Percentiles rank a stretch among this genome's conserved stretches.
Evolutionary conservation across 2,329 filamentous ascomycete species (phyloP).

Genomic region (Pseudofabraea citricarpa): DNA sequence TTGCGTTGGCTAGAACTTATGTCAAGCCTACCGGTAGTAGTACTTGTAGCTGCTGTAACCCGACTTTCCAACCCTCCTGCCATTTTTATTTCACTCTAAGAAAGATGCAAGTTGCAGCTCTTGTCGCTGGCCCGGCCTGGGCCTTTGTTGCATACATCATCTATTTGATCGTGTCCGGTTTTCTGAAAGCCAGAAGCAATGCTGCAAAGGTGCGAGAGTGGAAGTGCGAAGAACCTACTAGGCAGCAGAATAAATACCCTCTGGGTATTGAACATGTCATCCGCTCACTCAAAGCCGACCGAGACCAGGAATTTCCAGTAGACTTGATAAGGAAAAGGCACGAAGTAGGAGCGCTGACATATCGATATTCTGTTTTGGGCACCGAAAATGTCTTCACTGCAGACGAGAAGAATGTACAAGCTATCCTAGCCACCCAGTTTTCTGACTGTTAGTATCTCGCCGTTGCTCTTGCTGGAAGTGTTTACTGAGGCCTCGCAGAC

Average conservation of each 20-base stretch:
- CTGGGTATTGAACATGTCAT: constrained; percentile 22
- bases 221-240: constrained; percentile 19
- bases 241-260: constrained; percentile 16
- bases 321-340: constrained; percentile 26
- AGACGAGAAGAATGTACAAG: constrained; percentile 45
- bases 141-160: constrained; percentile 12
- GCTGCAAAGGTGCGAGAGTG: constrained; percentile 17
- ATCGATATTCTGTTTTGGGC: constrained; percentile 17
- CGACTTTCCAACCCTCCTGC: too few relatives aligned
- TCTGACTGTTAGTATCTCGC: constrained; percentile 35
- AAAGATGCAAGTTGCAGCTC: not conserved
- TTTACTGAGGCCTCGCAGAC: constrained; percentile 57
- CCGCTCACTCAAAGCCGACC: constrained; percentile 17
- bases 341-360: constrained; percentile 27
- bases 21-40: too few relatives aligned
- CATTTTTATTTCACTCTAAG: too few relatives aligned
- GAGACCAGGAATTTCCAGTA: constrained; percentile 16
- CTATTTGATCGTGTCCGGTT: constrained; percentile 8
- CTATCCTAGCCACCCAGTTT: constrained; percentile 48
- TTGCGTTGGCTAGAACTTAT: too few relatives aligned
- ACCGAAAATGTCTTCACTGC: constrained; percentile 14
- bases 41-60: too few relatives aligned
- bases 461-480: constrained; percentile 47
- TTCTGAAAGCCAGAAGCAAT: constrained; percentile 14
- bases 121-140: constrained; percentile 3